Evolutionary conservation across 192 early-diverging fungal genomes (phyloP), one percentile per base, ranked within the genome.

Genomic region (Obelidium mucronatum): DNA sequence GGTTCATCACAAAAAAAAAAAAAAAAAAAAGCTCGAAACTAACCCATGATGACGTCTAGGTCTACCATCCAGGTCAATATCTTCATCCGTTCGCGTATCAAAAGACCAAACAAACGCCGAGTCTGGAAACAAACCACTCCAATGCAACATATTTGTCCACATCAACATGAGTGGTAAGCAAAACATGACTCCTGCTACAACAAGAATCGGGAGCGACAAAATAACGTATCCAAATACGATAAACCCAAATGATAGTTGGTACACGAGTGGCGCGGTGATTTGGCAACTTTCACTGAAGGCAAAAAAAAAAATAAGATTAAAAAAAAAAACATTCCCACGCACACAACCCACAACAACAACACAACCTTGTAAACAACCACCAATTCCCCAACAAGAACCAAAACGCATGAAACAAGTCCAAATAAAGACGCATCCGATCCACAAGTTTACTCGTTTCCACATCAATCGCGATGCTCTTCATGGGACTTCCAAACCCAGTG

Each of bases 161-260:
- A 91, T 80, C 79, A 91, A 77, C 60, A 94, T 78, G 67, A 84
- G 76, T 51, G 88, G 83, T 42, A 92, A 66, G 82, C 91, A 91
- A 36, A 92, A 77, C 24, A 91, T 81, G 6, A 90, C 80, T 5
- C 88, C 82, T 11, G 86, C 40, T 60, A 90, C 85, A 4, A 91
- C 48, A 8, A 91, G 36, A 40, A 90, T 64, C 0, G 91, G 91
- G 11, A 92, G 77, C 6, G 84, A 68, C 40, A 94, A 80, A 39
- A 92, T 85, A 39, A 91, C 60, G 39, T 92, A 94, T 5, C 93
- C 91, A 19, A 92, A 56, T 3, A 90, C 64, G 51, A 93, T 84
- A 83, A 90, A 90, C 54, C 86, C 78, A 19, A 93, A 74, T 11
- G 88, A 84, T 1, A 85, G 74, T 36, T 89, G 87, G 71, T 89